These are phyloP conservation scores for Thozetella sp. DNA, from an alignment of 495 filamentous ascomycete species.

Conservation along the genomic window DNA sequence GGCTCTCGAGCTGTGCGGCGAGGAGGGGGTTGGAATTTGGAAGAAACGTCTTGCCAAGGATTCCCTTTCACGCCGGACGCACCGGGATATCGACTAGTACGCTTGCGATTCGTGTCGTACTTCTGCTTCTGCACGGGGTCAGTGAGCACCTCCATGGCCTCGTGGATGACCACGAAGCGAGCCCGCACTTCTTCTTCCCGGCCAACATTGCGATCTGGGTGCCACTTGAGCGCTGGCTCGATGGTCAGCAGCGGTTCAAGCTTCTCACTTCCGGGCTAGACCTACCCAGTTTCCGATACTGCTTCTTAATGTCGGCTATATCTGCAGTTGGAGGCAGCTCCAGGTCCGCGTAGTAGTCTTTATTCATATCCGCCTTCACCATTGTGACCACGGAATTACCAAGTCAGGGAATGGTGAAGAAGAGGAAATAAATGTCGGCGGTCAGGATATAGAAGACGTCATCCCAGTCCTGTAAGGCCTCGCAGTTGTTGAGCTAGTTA, in stretches of 20 bases:
- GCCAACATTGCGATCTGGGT: slow-evolving; percentile 89
- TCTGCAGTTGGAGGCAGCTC: slow-evolving; percentile 66
- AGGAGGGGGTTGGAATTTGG: slow-evolving; percentile 50
- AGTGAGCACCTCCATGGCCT: slow-evolving; percentile 80
- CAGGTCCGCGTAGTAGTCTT: slow-evolving; percentile 88
- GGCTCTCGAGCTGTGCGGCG: slow-evolving; percentile 32
- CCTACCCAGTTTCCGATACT: slow-evolving; percentile 82
- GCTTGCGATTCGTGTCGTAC: slow-evolving; percentile 72
- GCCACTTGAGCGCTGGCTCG: slow-evolving; percentile 72
- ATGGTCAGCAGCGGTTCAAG: background rate
- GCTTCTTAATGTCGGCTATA: slow-evolving; percentile 76
- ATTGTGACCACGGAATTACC: slow-evolving; percentile 45
- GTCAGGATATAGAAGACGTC: background rate
- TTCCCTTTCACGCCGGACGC: slow-evolving; percentile 52
- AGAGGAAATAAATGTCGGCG: background rate
- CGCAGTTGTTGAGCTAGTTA: background rate
- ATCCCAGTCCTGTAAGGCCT: background rate
- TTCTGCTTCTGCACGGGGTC: slow-evolving; percentile 68
- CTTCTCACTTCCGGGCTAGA: background rate
- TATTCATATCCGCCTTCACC: slow-evolving; percentile 72
- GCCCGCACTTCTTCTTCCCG: slow-evolving; percentile 74
- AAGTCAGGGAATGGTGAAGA: background rate
- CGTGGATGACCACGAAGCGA: slow-evolving; percentile 83
- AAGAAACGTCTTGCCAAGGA: slow-evolving; percentile 47
- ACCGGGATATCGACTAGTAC: slow-evolving; percentile 30